These are phyloP conservation scores for Trametes gibbosa DNA, from an alignment of 768 basidiomycete genomes.

Conservation along the genomic window DNA sequence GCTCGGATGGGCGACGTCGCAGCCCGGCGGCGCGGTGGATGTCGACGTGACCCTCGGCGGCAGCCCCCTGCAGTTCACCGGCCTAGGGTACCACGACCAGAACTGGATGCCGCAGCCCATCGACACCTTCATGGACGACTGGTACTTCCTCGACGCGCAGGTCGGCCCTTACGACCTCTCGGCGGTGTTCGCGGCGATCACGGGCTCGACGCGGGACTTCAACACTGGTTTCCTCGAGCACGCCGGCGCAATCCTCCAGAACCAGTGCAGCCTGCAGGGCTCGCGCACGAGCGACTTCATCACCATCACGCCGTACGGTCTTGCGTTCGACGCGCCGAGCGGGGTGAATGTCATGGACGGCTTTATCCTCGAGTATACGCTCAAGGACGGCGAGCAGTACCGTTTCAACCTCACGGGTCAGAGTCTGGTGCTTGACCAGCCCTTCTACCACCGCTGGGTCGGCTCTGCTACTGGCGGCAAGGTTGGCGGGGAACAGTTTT, in stretches of 20 bases:
- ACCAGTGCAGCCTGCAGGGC: slow-evolving; percentile 25
- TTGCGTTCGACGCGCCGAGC: slow-evolving; percentile 6
- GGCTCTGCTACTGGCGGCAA: slow-evolving; percentile 16
- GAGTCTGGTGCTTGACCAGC: slow-evolving; percentile 19
- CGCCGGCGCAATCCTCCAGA: slow-evolving; percentile 24
- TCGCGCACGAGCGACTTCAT: slow-evolving; percentile 17
- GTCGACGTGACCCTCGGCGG: slow-evolving; percentile 23
- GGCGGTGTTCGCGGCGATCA: slow-evolving; percentile 16
- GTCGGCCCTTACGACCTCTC: slow-evolving; percentile 25
- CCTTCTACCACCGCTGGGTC: slow-evolving; percentile 27
- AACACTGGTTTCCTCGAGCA: slow-evolving; percentile 26
- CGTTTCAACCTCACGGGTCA: slow-evolving; percentile 22
- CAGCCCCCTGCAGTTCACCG: slow-evolving; percentile 21
- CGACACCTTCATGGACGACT: slow-evolving; percentile 21
- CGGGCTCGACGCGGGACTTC: slow-evolving; percentile 17
- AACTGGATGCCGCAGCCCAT: slow-evolving; percentile 24
- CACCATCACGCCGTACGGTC: slow-evolving; percentile 21
- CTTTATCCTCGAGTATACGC: slow-evolving; percentile 19
- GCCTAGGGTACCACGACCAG: slow-evolving; percentile 21
- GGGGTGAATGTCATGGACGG: slow-evolving; percentile 18
- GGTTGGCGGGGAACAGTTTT: slow-evolving; percentile 6
- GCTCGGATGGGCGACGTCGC: slow-evolving; percentile 24
- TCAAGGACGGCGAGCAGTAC: slow-evolving; percentile 21
- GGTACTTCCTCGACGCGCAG: slow-evolving; percentile 25
- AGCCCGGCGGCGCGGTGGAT: slow-evolving; percentile 21